Evolutionary conservation across 1,139 yeast species (phyloP), one percentile per base, ranked within the genome.

Genomic region (Sugiyamaella sp.): DNA sequence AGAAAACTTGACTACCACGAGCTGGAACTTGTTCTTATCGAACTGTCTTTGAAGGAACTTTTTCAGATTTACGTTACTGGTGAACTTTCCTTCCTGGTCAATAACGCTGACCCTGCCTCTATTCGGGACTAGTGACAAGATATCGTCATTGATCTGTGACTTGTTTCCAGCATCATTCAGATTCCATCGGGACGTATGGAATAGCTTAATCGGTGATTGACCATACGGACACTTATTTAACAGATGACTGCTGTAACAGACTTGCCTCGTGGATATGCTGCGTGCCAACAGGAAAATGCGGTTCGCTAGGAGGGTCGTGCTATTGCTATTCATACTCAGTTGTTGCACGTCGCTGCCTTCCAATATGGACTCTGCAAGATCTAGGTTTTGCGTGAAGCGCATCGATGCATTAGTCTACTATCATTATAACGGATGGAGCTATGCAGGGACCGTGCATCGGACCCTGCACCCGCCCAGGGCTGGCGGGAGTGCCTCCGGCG

Each of bases 71-170:
- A 57, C 57, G 22, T 56, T 54, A n/a, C 55, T 54, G 10, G 51
- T 42, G 49, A 60, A 59, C 14, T 47, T 56, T 1, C 65, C 66
- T 27, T 42, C 43, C 6, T 40, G 27, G 32, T 63, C 64, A 22
- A 67, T 63, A 33, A 65, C 41, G 37, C 60, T 53, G 20, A 65
- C 62, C 20, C 54, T 35, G 2, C 68, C 68, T 8, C 51, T 38
- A 12, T 55, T 48, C 1, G 70, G 70, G 1, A 66, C 67, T 17
- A 65, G 53, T 17, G 57, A 32, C 10, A 56, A 47, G 8, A 66
- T 64, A 17, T 62, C 58, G 10, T 48, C 46, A 40, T 62, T 60
- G 10, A 32, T 55, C 19, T 57, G 49, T 3, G 54, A 21, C 41
- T 41, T 52, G 19, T 25, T 42, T n/a, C 29, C 29, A 5, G 27